Percentiles rank a stretch among this genome's conserved stretches.
phyloP scores from a whole-genome alignment of 2,329 filamentous ascomycete species.

The Diplodia mutila region DNA sequence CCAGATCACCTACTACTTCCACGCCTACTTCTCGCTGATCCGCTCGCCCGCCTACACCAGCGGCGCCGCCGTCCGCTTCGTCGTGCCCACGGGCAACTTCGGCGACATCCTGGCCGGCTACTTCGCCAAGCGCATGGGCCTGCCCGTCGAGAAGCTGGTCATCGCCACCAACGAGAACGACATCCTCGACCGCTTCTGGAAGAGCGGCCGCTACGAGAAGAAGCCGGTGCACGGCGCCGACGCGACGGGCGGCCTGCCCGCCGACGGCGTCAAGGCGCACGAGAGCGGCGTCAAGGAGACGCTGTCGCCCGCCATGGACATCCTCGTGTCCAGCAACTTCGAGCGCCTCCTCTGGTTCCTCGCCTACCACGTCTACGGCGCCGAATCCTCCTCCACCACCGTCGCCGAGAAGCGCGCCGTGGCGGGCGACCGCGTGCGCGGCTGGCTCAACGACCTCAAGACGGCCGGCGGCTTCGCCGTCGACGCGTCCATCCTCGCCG shows the following conservation, averaged over 20 bases:
- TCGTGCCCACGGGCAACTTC: conserved; percentile 95
- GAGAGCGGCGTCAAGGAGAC: conserved; percentile 84
- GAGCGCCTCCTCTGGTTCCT: conserved; percentile 95
- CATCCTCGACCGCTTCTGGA: conserved; percentile 94
- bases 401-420: conserved; percentile 52
- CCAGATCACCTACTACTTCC: conserved; percentile 96
- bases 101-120: conserved; percentile 92
- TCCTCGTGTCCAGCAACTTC: conserved; percentile 94
- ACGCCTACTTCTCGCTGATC: conserved; percentile 84
- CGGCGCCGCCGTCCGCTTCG: conserved; percentile 71
- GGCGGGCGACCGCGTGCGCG: conserved; percentile 72
- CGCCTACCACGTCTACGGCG: conserved; percentile 68
- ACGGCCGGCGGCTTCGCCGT: conserved; percentile 81
- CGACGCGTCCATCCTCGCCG: conserved; percentile 70
- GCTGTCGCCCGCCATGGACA: conserved; percentile 95
- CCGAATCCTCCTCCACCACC: conserved; percentile 36
- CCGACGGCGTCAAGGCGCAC: conserved; percentile 65
- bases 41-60: conserved; percentile 63
- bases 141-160: conserved; percentile 85
- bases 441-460: conserved; percentile 83
- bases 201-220: conserved; percentile 88
- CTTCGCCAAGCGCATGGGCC: conserved; percentile 87
- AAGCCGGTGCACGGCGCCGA: conserved; percentile 63
- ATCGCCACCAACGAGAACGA: conserved; percentile 98
- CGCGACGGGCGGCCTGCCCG: conserved; percentile 58